A percentile compares a stretch with the other conserved stretches of the same genome.
Evolutionary conservation across 306 rosid genomes (phyloP).

Genomic region (Pterocarpus santalinus): DNA sequence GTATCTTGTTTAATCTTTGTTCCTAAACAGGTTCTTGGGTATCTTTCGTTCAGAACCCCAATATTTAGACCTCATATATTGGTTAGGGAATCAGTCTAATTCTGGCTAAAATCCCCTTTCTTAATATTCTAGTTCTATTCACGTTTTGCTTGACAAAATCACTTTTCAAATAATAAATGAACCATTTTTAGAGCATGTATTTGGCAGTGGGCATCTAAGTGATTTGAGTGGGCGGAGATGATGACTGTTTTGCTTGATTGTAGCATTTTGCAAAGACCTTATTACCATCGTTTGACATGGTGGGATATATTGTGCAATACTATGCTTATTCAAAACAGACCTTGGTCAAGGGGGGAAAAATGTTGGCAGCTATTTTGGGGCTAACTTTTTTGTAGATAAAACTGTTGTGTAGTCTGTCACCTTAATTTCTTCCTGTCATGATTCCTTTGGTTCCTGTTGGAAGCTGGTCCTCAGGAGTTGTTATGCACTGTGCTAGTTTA

Average conservation of each 20-base stretch:
- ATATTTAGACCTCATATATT: constrained; percentile 11
- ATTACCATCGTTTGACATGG: constrained; percentile 14
- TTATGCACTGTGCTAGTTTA: neutral
- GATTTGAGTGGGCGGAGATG: constrained; percentile 7
- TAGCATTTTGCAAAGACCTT: neutral
- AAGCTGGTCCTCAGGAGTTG: neutral
- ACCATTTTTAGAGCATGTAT: neutral
- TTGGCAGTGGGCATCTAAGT: neutral
- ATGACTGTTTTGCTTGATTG: constrained; percentile 31
- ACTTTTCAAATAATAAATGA: neutral
- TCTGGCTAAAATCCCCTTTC: constrained; percentile 12
- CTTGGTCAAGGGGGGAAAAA: neutral
- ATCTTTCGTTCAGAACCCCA: constrained; percentile 9
- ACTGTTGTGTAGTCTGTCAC: constrained; percentile 10
- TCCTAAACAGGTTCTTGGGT: constrained; percentile 22
- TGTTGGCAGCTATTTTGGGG: constrained; percentile 23
- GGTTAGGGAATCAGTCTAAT: constrained; percentile 17
- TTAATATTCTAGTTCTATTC: neutral
- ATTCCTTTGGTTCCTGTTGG: neutral
- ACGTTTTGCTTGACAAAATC: constrained; percentile 12
- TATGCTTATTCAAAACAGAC: constrained; percentile 28
- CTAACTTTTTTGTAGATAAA: constrained; percentile 20
- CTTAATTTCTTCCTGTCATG: neutral
- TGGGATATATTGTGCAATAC: constrained; percentile 15
- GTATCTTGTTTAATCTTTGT: neutral